These are phyloP conservation scores for Clonostachys solani DNA, from an alignment of 2,329 filamentous ascomycete species.

Conservation along the genomic window DNA sequence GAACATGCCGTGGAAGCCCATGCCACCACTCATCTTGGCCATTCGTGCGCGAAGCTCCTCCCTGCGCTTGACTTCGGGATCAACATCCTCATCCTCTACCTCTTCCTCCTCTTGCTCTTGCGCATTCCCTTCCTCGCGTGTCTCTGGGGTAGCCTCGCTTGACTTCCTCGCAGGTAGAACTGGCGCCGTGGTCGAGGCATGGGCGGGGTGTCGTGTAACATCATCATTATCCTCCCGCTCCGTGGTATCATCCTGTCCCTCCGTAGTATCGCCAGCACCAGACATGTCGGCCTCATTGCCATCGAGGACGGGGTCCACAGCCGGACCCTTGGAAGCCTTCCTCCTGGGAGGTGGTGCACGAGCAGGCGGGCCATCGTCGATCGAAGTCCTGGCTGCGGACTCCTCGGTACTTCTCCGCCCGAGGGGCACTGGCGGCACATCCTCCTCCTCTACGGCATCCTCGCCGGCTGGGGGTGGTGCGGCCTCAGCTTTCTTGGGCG, in stretches of 20 bases:
- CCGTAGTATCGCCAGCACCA: conserved; percentile 59
- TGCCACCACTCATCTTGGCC: conserved; percentile 97
- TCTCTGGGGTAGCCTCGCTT: conserved; percentile 49
- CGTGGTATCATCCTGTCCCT: conserved; percentile 56
- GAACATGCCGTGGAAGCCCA: conserved; percentile 96
- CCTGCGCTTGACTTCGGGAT: conserved; percentile 79
- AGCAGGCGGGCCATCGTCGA: conserved; percentile 36
- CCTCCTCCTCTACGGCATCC: conserved; percentile 21
- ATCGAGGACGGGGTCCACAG: conserved; percentile 43
- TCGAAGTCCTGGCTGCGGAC: conserved; percentile 30
- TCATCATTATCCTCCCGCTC: conserved; percentile 75
- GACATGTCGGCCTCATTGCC: conserved; percentile 64
- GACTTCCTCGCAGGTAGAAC: conserved; percentile 13
- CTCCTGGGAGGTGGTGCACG: conserved; percentile 41
- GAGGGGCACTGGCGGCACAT: conserved; percentile 24
- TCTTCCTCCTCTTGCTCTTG: conserved; percentile 48
- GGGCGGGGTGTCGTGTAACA: conserved; percentile 29
- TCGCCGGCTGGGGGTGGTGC: conserved; percentile 16
- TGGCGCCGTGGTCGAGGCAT: conserved; percentile 23
- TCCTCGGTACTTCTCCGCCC: conserved; percentile 1
- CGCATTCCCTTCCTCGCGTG: conserved; percentile 66
- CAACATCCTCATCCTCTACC: conserved; percentile 80
- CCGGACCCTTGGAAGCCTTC: conserved; percentile 43
- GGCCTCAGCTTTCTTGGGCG: conserved; percentile 58
- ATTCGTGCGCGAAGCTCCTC: conserved; percentile 91